A percentile compares a stretch with the other conserved stretches of the same genome.
Evolutionary conservation across 169 alveolate genomes (phyloP).

Genomic region (Plasmodium chabaudi): DNA sequence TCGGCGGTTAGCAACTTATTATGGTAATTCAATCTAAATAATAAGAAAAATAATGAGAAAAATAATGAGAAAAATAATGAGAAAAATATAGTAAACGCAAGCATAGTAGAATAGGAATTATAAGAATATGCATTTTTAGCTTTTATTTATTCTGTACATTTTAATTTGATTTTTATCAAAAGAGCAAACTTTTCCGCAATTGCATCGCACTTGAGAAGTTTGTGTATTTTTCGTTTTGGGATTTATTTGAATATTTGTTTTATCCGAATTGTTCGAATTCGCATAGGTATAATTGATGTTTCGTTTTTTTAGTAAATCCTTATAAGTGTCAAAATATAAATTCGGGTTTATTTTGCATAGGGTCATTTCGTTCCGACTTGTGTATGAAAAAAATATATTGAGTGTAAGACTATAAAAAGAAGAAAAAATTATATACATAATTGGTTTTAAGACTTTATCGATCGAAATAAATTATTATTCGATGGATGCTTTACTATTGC

Average conservation of each 20-base stretch:
- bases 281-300: conserved; percentile 13
- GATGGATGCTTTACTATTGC: no score
- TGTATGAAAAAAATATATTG: conserved; percentile 70
- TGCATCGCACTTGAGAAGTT: conserved; percentile 30
- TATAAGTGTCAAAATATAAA: conserved; percentile 64
- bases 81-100: not conserved
- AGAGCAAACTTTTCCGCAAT: conserved; percentile 16
- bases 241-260: conserved; percentile 2
- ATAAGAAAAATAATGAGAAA: not conserved
- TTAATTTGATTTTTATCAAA: conserved; percentile 37
- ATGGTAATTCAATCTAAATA: conserved; percentile 63
- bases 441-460: no score
- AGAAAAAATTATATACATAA: no score
- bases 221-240: not conserved
- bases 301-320: conserved; percentile 39
- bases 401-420: conserved; percentile 26
- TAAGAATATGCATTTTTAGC: conserved; percentile 4
- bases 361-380: conserved; percentile 77
- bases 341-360: conserved; percentile 49
- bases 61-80: not conserved
- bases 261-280: not conserved
- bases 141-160: conserved; percentile 16
- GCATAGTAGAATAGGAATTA: conserved; percentile 17
- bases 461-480: no score
- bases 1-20: conserved; percentile 80